A percentile compares a stretch with the other conserved stretches of the same genome.
These are phyloP conservation scores for Ophiocordyceps camponoti-floridani DNA, from an alignment of 2,329 filamentous ascomycete genomes.

Conservation along the genomic window DNA sequence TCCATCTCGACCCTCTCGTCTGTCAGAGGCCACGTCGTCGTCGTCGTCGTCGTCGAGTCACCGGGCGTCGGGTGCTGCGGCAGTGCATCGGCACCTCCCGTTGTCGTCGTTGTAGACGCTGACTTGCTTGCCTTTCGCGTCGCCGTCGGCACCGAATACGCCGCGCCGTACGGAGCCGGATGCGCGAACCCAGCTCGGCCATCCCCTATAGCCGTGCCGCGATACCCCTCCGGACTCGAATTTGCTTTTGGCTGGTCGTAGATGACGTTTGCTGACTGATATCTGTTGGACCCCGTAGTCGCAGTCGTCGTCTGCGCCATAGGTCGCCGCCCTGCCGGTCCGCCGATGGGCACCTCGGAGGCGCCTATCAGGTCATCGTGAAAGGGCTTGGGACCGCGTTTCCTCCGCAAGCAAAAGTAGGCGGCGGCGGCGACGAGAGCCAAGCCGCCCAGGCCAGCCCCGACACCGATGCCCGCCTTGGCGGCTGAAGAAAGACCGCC, in stretches of 20 bases:
- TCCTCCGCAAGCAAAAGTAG: constrained; percentile 12
- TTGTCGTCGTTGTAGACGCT: too few species aligned
- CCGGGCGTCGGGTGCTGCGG: constrained; percentile 10
- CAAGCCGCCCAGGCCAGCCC: constrained; percentile 18
- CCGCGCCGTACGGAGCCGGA: constrained; percentile 15
- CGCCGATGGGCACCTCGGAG: constrained; percentile 21
- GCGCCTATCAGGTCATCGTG: constrained; percentile 22
- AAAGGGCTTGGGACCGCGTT: constrained; percentile 14
- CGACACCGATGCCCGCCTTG: constrained; percentile 25
- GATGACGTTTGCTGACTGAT: constrained; percentile 1
- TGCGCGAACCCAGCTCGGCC: constrained; percentile 21
- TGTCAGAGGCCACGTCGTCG: background rate
- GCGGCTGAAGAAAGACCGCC: constrained; percentile 21
- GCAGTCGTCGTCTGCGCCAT: constrained; percentile 13
- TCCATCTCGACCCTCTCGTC: constrained; percentile 7
- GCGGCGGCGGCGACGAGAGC: constrained; percentile 11
- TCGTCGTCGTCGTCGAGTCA: constrained; percentile 1
- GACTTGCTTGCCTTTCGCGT: constrained; percentile 2
- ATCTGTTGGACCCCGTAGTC: constrained; percentile 9
- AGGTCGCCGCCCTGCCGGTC: constrained; percentile 7
- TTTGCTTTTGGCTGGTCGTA: constrained; percentile 3
- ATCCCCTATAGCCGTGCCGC: constrained; percentile 20
- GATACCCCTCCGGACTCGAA: constrained; percentile 16
- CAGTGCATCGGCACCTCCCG: constrained; percentile 4
- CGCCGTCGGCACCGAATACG: constrained; percentile 5